phyloP scores from a whole-genome alignment of 371 early-diverging fungal genomes.

The Racocetra persica region DNA sequence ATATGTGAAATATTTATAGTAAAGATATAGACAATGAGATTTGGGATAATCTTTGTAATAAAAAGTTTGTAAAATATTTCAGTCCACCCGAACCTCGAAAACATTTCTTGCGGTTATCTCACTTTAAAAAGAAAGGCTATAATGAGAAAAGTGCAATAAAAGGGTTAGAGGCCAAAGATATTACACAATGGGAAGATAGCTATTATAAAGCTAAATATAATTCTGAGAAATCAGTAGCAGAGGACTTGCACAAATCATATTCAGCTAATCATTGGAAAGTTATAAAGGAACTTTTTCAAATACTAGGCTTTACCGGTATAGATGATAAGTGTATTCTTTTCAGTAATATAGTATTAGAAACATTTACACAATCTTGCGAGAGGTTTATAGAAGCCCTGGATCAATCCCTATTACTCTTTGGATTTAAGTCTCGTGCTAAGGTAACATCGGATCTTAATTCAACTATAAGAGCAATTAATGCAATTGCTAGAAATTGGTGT shows the following conservation, averaged over 20 bases:
- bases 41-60: slow-evolving; percentile 13
- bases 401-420: too few relatives aligned
- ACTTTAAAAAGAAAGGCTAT: slow-evolving; percentile 12
- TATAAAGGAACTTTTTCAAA: neutral
- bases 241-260: slow-evolving; percentile 13
- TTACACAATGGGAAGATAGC: neutral
- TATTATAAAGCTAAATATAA: neutral
- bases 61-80: neutral
- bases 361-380: slow-evolving; percentile 13
- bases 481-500: slow-evolving; percentile 37
- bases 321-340: slow-evolving; percentile 21
- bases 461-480: slow-evolving; percentile 34
- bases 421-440: too few relatives aligned
- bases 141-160: slow-evolving; percentile 9
- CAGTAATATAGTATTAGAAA: neutral
- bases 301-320: neutral
- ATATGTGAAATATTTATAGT: too few relatives aligned
- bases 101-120: neutral
- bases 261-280: neutral
- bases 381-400: slow-evolving; percentile 31
- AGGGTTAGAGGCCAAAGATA: neutral
- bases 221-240: neutral
- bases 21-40: too few relatives aligned
- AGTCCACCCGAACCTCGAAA: neutral
- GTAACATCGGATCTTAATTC: slow-evolving; percentile 26